These are phyloP conservation scores for Cladophialophora psammophila DNA, from an alignment of 2,329 filamentous ascomycete genomes.

Conservation along the genomic window DNA sequence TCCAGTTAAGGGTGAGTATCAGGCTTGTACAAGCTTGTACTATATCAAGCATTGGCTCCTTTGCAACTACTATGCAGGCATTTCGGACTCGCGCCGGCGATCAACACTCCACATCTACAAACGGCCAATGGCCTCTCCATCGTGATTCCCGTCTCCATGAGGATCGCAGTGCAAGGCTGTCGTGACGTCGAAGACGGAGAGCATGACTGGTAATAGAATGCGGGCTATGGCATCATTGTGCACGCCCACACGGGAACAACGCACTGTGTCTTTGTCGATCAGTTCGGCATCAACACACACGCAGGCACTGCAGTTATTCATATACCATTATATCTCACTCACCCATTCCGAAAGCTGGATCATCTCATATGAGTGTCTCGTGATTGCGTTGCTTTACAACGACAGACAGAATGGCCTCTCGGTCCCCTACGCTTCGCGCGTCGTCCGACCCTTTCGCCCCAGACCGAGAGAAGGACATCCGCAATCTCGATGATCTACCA, in stretches of 20 bases:
- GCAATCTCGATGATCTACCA: not conserved
- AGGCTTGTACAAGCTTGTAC: not conserved
- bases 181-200: not conserved
- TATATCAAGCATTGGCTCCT: not conserved
- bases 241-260: not conserved
- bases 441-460: slow-evolving; percentile 26
- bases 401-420: slow-evolving; percentile 22
- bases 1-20: not conserved
- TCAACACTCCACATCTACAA: not conserved
- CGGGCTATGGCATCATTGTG: slow-evolving; percentile 1
- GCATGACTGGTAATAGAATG: not conserved
- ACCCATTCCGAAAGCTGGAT: not conserved
- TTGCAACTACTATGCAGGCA: not conserved
- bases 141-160: not conserved
- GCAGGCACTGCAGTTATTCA: not conserved
- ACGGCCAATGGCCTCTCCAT: not conserved
- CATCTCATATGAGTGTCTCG: not conserved
- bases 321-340: not conserved
- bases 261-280: not conserved
- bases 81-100: slow-evolving; percentile 1
- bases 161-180: not conserved
- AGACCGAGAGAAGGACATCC: slow-evolving; percentile 26
- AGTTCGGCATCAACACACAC: not conserved
- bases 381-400: not conserved
- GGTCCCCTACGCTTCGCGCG: slow-evolving; percentile 28